Evolutionary conservation across 164 flowering plant species (phyloP).

Genomic region (Tetracentron sinense): DNA sequence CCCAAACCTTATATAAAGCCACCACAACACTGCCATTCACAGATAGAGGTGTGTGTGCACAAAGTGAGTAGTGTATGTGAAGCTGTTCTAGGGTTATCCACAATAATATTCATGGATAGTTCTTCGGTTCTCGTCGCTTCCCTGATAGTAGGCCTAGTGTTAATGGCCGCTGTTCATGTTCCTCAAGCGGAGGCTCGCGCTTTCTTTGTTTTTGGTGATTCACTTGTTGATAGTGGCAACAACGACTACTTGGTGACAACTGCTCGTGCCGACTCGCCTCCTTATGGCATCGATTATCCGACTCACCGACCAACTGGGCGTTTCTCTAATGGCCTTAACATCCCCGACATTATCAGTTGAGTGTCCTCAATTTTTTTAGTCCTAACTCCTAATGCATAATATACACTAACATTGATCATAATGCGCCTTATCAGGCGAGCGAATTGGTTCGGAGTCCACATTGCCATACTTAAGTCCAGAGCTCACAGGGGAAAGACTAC

Average conservation of each 20-base stretch:
- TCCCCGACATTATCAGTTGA: conserved; percentile 75
- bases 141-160: neutral
- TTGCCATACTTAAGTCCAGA: conserved; percentile 64
- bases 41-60: neutral
- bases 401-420: neutral
- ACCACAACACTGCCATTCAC: neutral
- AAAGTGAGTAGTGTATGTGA: no score
- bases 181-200: conserved; percentile 39
- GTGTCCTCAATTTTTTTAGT: neutral
- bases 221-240: conserved; percentile 79
- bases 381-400: neutral
- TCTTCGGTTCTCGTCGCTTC: neutral
- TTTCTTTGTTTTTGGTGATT: conserved; percentile 86
- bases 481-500: conserved; percentile 51
- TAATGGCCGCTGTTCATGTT: neutral
- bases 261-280: conserved; percentile 75
- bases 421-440: conserved; percentile 38
- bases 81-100: neutral
- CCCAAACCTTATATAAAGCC: neutral
- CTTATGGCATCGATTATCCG: conserved; percentile 79
- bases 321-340: conserved; percentile 77
- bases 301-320: conserved; percentile 70
- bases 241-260: conserved; percentile 64
- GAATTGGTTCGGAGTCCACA: conserved; percentile 44
- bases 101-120: conserved; percentile 7